Evolutionary conservation across 164 flowering plant species (phyloP).

Genomic region (Kingdonia uniflora): DNA sequence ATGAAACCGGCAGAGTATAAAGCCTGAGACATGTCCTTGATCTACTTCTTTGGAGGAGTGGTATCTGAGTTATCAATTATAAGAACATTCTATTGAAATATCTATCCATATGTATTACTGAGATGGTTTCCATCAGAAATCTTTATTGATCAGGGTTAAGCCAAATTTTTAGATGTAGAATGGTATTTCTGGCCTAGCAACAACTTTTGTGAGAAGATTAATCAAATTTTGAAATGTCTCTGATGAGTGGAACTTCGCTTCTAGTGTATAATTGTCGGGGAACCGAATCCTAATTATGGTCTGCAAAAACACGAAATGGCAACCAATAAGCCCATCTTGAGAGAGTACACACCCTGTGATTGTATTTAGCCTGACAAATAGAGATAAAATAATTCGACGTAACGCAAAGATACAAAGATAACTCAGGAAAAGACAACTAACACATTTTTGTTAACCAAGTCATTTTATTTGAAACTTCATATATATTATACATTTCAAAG

Average conservation of each 20-base stretch:
- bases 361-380: no score
- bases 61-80: constrained; percentile 43
- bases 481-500: neutral
- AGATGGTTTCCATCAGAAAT: neutral
- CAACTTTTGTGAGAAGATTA: constrained; percentile 57
- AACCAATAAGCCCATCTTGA: no score
- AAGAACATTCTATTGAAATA: neutral
- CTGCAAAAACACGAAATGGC: constrained; percentile 25
- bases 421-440: neutral
- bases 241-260: constrained; percentile 77
- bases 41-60: constrained; percentile 83
- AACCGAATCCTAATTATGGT: constrained; percentile 73
- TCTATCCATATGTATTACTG: neutral
- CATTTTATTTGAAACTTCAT: neutral
- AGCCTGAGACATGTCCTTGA: constrained; percentile 64
- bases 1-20: constrained; percentile 77
- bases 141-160: neutral
- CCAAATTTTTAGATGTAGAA: constrained; percentile 69
- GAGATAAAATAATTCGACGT: no score
- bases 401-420: no score
- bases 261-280: constrained; percentile 77
- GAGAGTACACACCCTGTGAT: no score
- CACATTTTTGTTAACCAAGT: neutral
- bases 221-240: constrained; percentile 64
- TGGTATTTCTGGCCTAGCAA: constrained; percentile 69